Base-by-base conservation (phyloP, 2,329 filamentous ascomycete species). In the Raffaelea deltoideospora region DNA sequence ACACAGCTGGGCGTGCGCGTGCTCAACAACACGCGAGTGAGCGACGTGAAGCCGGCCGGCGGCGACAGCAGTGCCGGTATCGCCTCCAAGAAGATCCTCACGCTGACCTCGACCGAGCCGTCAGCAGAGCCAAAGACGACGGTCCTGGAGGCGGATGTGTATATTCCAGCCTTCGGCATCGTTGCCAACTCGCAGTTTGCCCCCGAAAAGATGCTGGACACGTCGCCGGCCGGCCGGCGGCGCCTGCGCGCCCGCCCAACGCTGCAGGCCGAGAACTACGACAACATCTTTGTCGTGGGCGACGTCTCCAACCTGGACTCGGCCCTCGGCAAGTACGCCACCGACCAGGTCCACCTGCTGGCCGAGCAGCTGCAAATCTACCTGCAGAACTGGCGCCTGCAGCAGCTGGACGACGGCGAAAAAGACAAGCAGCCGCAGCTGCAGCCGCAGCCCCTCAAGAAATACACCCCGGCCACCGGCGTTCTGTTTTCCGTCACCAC, bases 91-190 rank as follows among this genome's bases (percentile, higher is more conserved):
- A n/a, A n/a, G n/a, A n/a, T n/a, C n/a, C n/a, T n/a, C n/a, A 35
- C 9, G 46, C 38, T 27, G 27, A 24, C 20, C 11, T 19, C 11
- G 30, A 21, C 23, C 24, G 31, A 24, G 17, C 28, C 31, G 15
- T 28, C 22, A 33, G 34, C 29, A 14, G 28, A 20, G 27, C 19
- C 27, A 19, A 29, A 24, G 34, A 41, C 36, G 6, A 31, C 22
- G 10, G 34, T 37, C 9, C 35, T 45, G 14, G 13, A 17, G 5
- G 20, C 39, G 14, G 44, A 46, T 39, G 51, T 66, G 1, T 62
- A 65, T 46, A 48, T 72, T 13, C 65, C 67, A 0, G 58, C 64
- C 0, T 61, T 57, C 26, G 68, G 68, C 31, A 40, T 59, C 4
- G 35, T 48, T 1, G 56, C 60, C 39, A 72, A 72, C 51, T 58